Evolutionary conservation across 1,284 basidiomycete species (phyloP).

Genomic region (Polyporus tsugae): DNA sequence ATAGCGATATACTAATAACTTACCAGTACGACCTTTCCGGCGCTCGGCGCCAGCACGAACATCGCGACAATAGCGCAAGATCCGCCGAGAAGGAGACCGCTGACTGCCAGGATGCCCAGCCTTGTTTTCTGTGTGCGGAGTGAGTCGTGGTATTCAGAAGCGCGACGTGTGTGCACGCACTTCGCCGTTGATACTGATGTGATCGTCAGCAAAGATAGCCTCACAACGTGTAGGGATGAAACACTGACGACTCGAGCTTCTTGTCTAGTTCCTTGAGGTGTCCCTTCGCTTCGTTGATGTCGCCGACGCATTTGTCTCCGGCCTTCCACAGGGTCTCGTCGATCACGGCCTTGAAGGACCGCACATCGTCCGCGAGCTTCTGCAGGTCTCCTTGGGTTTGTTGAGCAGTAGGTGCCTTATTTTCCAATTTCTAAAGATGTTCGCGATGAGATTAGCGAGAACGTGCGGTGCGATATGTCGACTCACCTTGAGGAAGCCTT

Average conservation of each 20-base stretch:
- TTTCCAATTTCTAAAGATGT: slow-evolving; percentile 9
- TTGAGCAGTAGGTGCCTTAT: slow-evolving; percentile 8
- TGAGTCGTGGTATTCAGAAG: not conserved
- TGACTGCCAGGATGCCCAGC: not conserved
- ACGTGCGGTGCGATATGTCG: not conserved
- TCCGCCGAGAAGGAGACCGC: not conserved
- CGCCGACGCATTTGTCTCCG: slow-evolving; percentile 4
- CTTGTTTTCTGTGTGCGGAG: not conserved
- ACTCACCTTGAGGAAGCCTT: slow-evolving; percentile 9
- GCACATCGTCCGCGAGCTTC: slow-evolving; percentile 12
- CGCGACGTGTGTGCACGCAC: not conserved
- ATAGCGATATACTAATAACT: not conserved
- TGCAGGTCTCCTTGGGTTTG: slow-evolving; percentile 12
- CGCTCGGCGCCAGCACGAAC: not conserved
- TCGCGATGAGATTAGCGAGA: not conserved
- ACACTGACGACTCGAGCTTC: slow-evolving; percentile 13
- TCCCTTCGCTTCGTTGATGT: not conserved
- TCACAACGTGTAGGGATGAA: not conserved
- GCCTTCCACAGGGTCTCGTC: slow-evolving; percentile 14
- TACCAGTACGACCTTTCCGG: not conserved
- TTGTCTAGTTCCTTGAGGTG: slow-evolving; percentile 4
- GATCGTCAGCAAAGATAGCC: too few species aligned
- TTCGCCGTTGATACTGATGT: not conserved
- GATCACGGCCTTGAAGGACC: slow-evolving; percentile 6
- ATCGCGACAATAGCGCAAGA: not conserved